phyloP scores from a whole-genome alignment of 2,329 filamentous ascomycete genomes.

The Xylariaceae sp. region DNA sequence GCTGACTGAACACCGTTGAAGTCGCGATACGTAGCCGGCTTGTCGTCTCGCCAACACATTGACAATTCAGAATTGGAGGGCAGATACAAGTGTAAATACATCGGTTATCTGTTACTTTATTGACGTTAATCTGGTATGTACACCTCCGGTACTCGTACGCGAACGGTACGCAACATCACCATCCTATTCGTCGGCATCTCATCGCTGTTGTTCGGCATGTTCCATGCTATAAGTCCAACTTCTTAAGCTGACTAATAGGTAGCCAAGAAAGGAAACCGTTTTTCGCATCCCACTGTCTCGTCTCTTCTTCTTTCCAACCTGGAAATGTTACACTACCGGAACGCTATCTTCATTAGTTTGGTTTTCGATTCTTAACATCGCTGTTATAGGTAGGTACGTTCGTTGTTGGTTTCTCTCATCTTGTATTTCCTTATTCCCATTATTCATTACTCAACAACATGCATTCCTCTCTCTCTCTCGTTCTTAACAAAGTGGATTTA shows the following conservation, averaged over 20 bases:
- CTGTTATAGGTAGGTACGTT: too few species aligned
- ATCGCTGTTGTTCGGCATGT: neutral
- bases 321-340: too few species aligned
- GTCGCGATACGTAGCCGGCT: conserved; percentile 3
- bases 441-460: too few species aligned
- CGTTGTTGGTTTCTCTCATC: too few species aligned
- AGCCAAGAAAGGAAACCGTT: neutral
- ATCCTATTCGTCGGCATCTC: too few species aligned
- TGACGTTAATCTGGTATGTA: neutral
- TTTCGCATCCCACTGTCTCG: neutral
- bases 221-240: neutral
- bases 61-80: conserved; percentile 5
- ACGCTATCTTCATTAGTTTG: too few species aligned
- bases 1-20: conserved; percentile 7
- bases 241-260: neutral
- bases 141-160: neutral
- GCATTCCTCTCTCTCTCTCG: too few species aligned
- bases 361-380: too few species aligned
- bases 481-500: too few species aligned
- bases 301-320: too few species aligned
- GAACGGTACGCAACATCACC: neutral
- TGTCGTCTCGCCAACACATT: conserved; percentile 1
- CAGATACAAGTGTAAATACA: neutral
- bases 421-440: too few species aligned
- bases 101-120: neutral